phyloP scores from a whole-genome alignment of 441 rosid genomes.

The Flueggea neowawraea region DNA sequence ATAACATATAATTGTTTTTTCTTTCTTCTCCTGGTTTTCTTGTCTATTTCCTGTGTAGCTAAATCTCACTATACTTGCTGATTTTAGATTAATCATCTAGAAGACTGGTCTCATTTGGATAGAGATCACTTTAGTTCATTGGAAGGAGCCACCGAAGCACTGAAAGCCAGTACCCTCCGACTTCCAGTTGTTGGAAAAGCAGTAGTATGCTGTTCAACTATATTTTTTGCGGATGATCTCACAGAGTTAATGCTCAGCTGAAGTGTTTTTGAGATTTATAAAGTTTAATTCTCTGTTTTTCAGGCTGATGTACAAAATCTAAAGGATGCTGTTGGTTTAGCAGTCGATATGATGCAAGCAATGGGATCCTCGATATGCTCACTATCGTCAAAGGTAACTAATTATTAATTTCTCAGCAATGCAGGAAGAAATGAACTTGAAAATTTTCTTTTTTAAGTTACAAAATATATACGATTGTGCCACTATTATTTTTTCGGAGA shows the following conservation, averaged over 20 bases:
- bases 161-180: conserved; percentile 84
- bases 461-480: too few species aligned
- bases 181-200: conserved; percentile 85
- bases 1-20: not conserved
- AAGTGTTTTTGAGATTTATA: conserved; percentile 11
- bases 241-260: not conserved
- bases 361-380: conserved; percentile 70
- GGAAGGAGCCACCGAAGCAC: conserved; percentile 75
- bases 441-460: not conserved
- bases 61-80: conserved; percentile 12
- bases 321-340: conserved; percentile 76
- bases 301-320: conserved; percentile 77
- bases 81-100: conserved; percentile 57
- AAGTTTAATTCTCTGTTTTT: conserved; percentile 7
- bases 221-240: not conserved
- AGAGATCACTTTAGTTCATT: conserved; percentile 56
- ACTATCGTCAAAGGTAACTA: conserved; percentile 59
- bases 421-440: conserved; percentile 1
- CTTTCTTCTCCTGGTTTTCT: not conserved
- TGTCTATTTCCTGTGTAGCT: not conserved
- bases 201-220: conserved; percentile 40
- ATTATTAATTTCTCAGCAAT: conserved; percentile 3
- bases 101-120: conserved; percentile 65
- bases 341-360: conserved; percentile 81
- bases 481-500: too few species aligned